Base-by-base conservation (phyloP, 2,329 filamentous ascomycete species). In the Calonectria hawksworthii region DNA sequence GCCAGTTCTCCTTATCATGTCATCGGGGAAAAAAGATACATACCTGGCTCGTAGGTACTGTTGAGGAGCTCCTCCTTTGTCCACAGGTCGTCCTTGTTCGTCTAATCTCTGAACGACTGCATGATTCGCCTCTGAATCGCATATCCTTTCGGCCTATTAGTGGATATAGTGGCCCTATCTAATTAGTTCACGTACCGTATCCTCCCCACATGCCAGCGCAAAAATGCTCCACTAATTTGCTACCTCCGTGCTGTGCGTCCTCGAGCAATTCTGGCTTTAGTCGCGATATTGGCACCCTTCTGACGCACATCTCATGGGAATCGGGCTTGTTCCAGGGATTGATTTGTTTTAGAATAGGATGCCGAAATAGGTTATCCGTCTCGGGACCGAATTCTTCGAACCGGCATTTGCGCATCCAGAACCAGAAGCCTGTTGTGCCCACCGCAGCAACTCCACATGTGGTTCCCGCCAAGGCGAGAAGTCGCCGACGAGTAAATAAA, bases 311-410 rank as follows among this genome's bases (percentile, higher is more conserved):
- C 26, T 80, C 79, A 8, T 74, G 50, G 1, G 76, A 77, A 0
- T 51, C 61, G 0, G 79, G 76, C 11, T 80, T 80, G 9, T 80
- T 74, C 71, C 76, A 77, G 0, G 77, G 78, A 21, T 80, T 80
- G 0, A 71, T 74, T 23, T 77, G 59, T 32, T 71, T 75, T 1
- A 80, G 32, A 1, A 78, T 21, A 0, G 79, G 56, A 41, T 80
- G 76, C 0, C 21, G 26, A 14, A 78, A 79, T 0, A 79, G 32
- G 0, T 70, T 54, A 32, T 74, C 70, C 16, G 73, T 73, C 0
- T 73, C 69, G 0, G 74, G 77, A 1, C 72, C 77, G 14, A 79
- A 78, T 0, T 77, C 75, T n/a, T 80, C 79, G 11, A 80, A 77
- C 7, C 72, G 64, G 5, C 79, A 80, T 26, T 79, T 72, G 2